Evolutionary conservation across 495 filamentous ascomycete species (phyloP), one percentile per base, ranked within the genome.

Genomic region (Xylaria flabelliformis): DNA sequence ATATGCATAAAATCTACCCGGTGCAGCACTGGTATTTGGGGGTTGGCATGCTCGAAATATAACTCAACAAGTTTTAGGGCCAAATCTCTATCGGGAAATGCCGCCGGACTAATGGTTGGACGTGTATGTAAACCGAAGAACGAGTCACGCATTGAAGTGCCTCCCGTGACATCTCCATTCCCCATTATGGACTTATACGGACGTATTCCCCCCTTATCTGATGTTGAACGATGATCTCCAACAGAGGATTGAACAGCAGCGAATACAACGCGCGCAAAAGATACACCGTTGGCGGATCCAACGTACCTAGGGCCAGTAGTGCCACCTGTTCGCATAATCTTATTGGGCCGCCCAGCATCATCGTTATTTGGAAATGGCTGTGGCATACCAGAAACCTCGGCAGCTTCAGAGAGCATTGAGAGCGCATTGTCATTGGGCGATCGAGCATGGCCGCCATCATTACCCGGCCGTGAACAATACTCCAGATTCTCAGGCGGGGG

Each of bases 41-140:
- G 94, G 81, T 98, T 98, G 5, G 95, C 94, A 81, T 98, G 91
- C 77, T 97, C 92, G 78, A 98, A 98, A 78, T 97, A 98, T 10
- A 97, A 88, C 44, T 90, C 86, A 9, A 94, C 89, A 64, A 98
- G 85, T 74, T 87, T 87, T 65, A 89, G 81, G 0, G 90, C 95
- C 7, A 97, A 82, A 51, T 90, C 88, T 67, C 86, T 89, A 64
- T 91, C 90, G 0, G 95, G 95, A 75, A 98, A 98, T 17, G 91
- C 86, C 2, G 95, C 95, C 55, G 91, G 92, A 64, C 90, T 90
- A 80, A 97, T 95, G 53, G 90, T 93, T 34, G 94, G 93, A 75
- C 92, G 94, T 17, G 93, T 97, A 76, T 97, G 94, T 56, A 98
- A 81, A 21, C 95, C 95, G 76, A 98, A 98, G 83, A 97, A 97